Conservation (phyloP, 148 eudicot genomes). For the Rhododendron williamsianum region DNA sequence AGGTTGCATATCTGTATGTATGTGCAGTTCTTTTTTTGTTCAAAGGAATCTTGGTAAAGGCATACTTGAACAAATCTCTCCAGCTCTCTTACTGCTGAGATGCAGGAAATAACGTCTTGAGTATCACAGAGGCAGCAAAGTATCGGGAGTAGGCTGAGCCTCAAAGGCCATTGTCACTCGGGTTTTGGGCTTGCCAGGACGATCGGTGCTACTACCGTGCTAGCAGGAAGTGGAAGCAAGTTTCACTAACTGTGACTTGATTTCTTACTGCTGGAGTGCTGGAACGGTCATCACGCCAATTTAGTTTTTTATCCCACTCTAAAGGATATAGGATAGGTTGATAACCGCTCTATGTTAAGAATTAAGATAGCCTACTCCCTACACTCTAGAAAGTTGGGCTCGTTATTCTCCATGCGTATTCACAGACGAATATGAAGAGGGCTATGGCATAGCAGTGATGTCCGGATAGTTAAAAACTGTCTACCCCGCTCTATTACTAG, state of each 20-base stretch:
- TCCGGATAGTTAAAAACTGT: too few species aligned
- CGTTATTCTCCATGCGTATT: too few species aligned
- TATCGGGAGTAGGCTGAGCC: background rate
- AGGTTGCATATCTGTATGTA: background rate
- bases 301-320: background rate
- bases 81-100: background rate
- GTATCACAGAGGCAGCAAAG: background rate
- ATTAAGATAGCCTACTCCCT: too few species aligned
- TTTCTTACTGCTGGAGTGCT: background rate
- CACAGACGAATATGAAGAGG: too few species aligned
- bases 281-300: background rate
- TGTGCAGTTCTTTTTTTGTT: background rate
- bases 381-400: too few species aligned
- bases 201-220: too few species aligned
- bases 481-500: too few species aligned
- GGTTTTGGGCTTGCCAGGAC: background rate
- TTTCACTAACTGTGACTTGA: background rate
- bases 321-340: background rate
- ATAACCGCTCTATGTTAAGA: background rate
- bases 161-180: background rate
- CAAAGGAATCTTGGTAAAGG: background rate
- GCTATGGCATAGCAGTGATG: too few species aligned
- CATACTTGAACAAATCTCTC: background rate
- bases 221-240: background rate
- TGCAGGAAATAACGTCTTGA: background rate